phyloP scores from a whole-genome alignment of 257 asterid genomes.

The Solanum ossicruentum region DNA sequence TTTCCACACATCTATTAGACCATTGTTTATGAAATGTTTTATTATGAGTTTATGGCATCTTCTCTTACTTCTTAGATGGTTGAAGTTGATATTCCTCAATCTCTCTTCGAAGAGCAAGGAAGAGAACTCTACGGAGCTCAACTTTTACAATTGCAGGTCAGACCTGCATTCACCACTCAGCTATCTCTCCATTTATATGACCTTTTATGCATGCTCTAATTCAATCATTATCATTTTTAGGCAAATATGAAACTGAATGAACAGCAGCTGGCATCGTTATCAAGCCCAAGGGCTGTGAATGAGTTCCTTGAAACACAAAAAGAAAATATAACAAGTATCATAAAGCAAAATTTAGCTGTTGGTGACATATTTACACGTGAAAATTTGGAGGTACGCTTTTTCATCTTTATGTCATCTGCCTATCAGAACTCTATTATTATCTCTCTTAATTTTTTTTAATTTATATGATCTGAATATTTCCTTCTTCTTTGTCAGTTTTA shows the following conservation, averaged over 20 bases:
- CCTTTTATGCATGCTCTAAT: constrained; percentile 2
- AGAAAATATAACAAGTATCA: constrained; percentile 59
- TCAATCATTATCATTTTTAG: constrained; percentile 18
- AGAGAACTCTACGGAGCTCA: constrained; percentile 93
- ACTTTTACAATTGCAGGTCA: constrained; percentile 85
- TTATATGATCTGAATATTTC: not conserved
- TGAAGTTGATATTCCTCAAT: constrained; percentile 78
- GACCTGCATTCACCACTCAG: not conserved
- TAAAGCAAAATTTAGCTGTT: constrained; percentile 89
- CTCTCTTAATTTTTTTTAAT: not conserved
- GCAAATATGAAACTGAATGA: constrained; percentile 72
- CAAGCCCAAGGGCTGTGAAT: constrained; percentile 85
- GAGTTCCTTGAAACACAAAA: constrained; percentile 54
- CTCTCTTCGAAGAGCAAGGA: constrained; percentile 94
- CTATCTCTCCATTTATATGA: not conserved
- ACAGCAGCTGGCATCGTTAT: constrained; percentile 67
- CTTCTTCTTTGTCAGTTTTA: too few species aligned
- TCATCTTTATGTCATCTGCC: not conserved
- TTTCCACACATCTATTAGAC: not conserved
- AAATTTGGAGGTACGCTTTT: constrained; percentile 57
- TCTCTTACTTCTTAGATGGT: constrained; percentile 42
- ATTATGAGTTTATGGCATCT: not conserved
- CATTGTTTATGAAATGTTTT: not conserved
- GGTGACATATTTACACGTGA: constrained; percentile 91
- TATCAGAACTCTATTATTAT: not conserved